Conservation (phyloP, 192 early-diverging fungal genomes). For the Spinellus fusiger region DNA sequence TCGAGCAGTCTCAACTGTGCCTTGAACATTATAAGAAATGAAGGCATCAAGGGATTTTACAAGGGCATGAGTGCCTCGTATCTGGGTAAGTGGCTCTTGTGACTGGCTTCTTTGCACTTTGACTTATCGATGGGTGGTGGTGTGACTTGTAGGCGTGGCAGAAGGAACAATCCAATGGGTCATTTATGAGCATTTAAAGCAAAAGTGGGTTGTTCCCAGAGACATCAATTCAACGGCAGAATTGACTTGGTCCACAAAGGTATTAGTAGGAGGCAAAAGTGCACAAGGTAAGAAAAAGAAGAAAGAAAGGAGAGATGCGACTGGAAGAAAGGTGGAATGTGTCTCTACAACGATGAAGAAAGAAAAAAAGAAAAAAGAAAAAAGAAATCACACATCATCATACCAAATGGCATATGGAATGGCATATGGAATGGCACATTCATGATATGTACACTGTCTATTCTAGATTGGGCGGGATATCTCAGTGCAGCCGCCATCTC, state of each 20-base stretch:
- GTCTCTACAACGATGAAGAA: background rate
- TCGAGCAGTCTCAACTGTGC: slow-evolving; percentile 75
- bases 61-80: slow-evolving; percentile 87
- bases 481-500: slow-evolving; percentile 77
- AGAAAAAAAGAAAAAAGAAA: background rate
- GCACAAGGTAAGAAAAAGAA: slow-evolving; percentile 12
- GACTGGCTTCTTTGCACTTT: too few relatives aligned
- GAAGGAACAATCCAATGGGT: slow-evolving; percentile 95
- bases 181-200: slow-evolving; percentile 91
- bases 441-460: background rate
- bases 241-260: background rate
- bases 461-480: slow-evolving; percentile 72
- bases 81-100: too few relatives aligned
- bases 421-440: background rate
- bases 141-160: slow-evolving; percentile 75
- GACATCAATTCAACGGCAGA: background rate
- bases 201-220: slow-evolving; percentile 10
- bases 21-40: slow-evolving; percentile 57
- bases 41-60: slow-evolving; percentile 80
- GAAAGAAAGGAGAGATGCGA: background rate
- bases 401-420: background rate
- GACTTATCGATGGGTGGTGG: too few relatives aligned
- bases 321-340: background rate
- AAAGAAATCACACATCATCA: background rate
- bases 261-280: slow-evolving; percentile 15